Evolutionary conservation across 176 grass and related monocot genomes (phyloP), one percentile per base, ranked within the genome.

Genomic region (Ensete glaucum): DNA sequence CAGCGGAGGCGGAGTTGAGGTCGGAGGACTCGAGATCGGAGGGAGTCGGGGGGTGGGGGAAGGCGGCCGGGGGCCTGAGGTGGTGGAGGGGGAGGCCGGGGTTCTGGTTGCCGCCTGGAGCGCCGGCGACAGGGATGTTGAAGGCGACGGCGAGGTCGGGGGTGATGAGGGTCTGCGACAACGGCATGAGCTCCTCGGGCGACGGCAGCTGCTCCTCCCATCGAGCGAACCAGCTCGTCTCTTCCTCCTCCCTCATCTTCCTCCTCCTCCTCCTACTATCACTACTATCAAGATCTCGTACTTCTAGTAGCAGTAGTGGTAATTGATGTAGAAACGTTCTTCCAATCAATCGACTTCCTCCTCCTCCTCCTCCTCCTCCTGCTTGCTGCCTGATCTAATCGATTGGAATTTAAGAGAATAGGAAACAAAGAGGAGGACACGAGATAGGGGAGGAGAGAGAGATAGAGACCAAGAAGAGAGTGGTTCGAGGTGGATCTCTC

Each of bases 101-200:
- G 20, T 6, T 43, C 34, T 43, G 22, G 62, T 25, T 8, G 62
- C 8, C 8, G 21, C 11, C 7, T 23, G 63, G 8, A 22, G 63
- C 54, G 13, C 3, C 50, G 52, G 50, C 13, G 3, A 57, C 14
- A 11, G 71, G 51, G 17, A 73, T 73, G 71, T 73, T 50, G 52
- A 73, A 73, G 51, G 71, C 71, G 71, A 73, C 50, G 22, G 71
- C 71, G 52, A 73, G 71, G n/a, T 73, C 52, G 3, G 71, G 71
- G 50, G 71, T 73, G 51, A 73, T 73, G 19, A 73, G 71, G 50
- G 71, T 73, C 14, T 73, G 71, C 2, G 52, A 73, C 21, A 73
- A 20, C 12, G 71, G 71, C 50, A 54, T 73, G 11, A 73, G 71
- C 71, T 73, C 71, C 13, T 73, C 71, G 0, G 71, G 71, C 21